Percentiles rank a stretch among this genome's conserved stretches.
phyloP scores from a whole-genome alignment of 2,329 filamentous ascomycete species.

The Dactylellina parvicollis region DNA sequence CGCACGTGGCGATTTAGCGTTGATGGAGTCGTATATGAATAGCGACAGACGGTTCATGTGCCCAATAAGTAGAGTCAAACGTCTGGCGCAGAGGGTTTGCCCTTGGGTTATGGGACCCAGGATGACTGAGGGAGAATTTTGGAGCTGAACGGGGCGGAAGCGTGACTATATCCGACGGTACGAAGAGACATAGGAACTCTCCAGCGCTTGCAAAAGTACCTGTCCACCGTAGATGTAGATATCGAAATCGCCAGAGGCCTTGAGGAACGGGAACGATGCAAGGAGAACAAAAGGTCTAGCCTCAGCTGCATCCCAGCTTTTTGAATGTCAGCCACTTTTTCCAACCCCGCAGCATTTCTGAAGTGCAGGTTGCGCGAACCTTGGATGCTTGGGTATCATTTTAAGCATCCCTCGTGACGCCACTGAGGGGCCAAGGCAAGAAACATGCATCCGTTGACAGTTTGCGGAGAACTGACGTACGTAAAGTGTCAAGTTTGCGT shows the following conservation, averaged over 20 bases:
- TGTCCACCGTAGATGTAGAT: background rate
- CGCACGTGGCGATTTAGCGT: constrained; percentile 52
- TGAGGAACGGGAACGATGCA: background rate
- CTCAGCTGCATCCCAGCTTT: background rate
- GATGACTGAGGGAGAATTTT: background rate
- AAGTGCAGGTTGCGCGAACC: background rate
- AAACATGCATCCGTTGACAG: constrained; percentile 1
- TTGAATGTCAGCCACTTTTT: constrained; percentile 4
- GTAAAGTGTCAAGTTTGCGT: constrained; percentile 46
- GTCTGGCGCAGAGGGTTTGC: background rate
- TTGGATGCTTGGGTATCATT: background rate
- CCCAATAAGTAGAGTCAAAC: constrained; percentile 33
- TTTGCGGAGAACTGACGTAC: constrained; percentile 48
- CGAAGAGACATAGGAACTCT: background rate
- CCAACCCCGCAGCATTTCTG: constrained; percentile 3
- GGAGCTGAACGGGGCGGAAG: background rate
- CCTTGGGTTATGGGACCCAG: background rate
- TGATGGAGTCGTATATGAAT: constrained; percentile 11
- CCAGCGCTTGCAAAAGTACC: background rate
- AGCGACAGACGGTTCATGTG: constrained; percentile 45
- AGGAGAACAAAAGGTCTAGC: background rate
- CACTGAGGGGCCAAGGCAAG: constrained; percentile 12
- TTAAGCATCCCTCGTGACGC: constrained; percentile 39
- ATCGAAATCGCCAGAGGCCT: background rate
- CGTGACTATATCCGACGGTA: constrained; percentile 7